Percentiles rank a stretch among this genome's conserved stretches.
These are phyloP conservation scores for Durio zibethinus DNA, from an alignment of 345 rosid genomes.

Conservation along the genomic window DNA sequence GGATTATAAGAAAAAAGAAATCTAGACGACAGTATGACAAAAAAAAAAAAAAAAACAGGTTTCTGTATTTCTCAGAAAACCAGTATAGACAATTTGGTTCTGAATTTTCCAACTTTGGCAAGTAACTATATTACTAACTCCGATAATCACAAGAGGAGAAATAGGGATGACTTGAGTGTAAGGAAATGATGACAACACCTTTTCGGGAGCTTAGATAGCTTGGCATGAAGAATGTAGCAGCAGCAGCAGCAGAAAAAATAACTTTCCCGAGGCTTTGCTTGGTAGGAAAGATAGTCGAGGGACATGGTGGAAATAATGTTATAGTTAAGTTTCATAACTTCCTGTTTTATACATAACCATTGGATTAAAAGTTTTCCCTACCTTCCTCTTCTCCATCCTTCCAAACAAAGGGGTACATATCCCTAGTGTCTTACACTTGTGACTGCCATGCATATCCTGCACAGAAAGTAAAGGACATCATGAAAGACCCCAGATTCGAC, in stretches of 20 bases:
- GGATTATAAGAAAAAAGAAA: too few relatives aligned
- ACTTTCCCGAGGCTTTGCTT: neutral
- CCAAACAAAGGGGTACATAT: too few relatives aligned
- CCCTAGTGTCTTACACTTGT: too few relatives aligned
- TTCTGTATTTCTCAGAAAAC: too few relatives aligned
- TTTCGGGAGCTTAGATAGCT: neutral
- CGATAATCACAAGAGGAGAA: neutral
- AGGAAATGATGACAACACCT: neutral
- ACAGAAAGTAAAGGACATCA: neutral
- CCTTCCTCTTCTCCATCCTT: neutral
- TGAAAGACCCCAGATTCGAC: neutral
- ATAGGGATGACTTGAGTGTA: neutral
- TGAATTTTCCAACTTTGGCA: neutral
- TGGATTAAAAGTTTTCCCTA: neutral
- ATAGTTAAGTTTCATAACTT: neutral
- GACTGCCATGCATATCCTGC: too few relatives aligned
- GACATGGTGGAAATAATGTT: neutral
- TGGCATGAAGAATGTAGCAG: neutral
- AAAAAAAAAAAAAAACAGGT: neutral
- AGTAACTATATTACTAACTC: neutral
- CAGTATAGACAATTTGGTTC: slow-evolving; percentile 1
- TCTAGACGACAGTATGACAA: neutral
- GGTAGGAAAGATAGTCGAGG: neutral
- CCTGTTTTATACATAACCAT: neutral
- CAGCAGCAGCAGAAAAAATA: neutral